Conservation (phyloP, 805 yeast genomes). For the Barnettozyma pratensis region DNA sequence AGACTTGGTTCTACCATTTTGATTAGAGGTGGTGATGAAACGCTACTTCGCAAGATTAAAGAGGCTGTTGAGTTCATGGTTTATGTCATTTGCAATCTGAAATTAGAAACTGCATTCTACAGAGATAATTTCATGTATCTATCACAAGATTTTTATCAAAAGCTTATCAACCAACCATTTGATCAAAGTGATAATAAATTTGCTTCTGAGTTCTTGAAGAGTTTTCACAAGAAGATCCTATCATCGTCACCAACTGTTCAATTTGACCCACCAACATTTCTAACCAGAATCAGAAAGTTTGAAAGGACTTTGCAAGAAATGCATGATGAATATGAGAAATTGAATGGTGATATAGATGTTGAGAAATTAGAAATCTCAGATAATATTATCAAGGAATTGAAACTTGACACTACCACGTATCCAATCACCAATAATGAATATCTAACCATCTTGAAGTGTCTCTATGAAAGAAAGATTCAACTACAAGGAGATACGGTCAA, state of each 20-base stretch:
- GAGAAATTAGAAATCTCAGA: slow-evolving; percentile 13
- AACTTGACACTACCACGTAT: slow-evolving; percentile 12
- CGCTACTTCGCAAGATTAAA: slow-evolving; percentile 60
- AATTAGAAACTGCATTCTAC: slow-evolving; percentile 71
- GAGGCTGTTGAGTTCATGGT: slow-evolving; percentile 76
- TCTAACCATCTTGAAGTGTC: slow-evolving; percentile 26
- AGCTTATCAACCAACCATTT: slow-evolving; percentile 11
- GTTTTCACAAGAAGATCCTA: slow-evolving; percentile 47
- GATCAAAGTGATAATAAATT: slow-evolving; percentile 24
- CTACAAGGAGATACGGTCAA: slow-evolving; percentile 27
- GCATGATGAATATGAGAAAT: slow-evolving; percentile 21
- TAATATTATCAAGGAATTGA: slow-evolving; percentile 23
- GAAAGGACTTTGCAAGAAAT: slow-evolving; percentile 34
- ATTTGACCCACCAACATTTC: slow-evolving; percentile 63
- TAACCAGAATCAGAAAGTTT: slow-evolving; percentile 48
- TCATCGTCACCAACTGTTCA: slow-evolving; percentile 84
- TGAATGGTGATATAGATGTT: slow-evolving; percentile 10
- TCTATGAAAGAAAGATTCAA: slow-evolving; percentile 28
- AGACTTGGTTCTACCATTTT: slow-evolving; percentile 80
- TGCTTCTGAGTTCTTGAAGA: slow-evolving; percentile 33
- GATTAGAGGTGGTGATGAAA: slow-evolving; percentile 72
- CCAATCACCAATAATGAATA: slow-evolving; percentile 25
- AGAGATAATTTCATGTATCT: slow-evolving; percentile 62
- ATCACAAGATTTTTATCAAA: slow-evolving; percentile 33
- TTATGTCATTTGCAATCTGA: slow-evolving; percentile 70